phyloP scores from a whole-genome alignment of 2,329 filamentous ascomycete species.

The Talaromyces sp. region DNA sequence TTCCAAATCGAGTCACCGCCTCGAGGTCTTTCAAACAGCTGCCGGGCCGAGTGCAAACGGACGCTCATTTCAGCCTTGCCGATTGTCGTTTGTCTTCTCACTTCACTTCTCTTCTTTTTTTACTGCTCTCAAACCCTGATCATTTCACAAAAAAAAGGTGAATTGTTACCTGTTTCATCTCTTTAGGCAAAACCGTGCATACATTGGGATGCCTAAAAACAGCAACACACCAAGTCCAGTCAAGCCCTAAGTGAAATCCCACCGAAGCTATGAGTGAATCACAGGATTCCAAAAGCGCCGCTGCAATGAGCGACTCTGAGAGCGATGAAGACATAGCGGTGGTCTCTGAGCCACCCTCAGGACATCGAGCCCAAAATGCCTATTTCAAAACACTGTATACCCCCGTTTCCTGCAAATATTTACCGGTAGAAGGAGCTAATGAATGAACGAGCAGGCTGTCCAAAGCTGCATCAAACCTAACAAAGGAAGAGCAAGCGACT shows the following conservation, averaged over 20 bases:
- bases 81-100: background rate
- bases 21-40: background rate
- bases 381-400: slow-evolving; percentile 47
- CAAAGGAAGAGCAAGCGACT: slow-evolving; percentile 33
- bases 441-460: slow-evolving; percentile 25
- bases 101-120: background rate
- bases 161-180: background rate
- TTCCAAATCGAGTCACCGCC: background rate
- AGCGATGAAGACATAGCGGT: slow-evolving; percentile 21
- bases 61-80: background rate
- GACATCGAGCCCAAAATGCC: slow-evolving; percentile 47
- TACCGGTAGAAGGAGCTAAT: background rate
- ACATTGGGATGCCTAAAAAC: background rate
- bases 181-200: background rate
- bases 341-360: slow-evolving; percentile 6
- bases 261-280: background rate
- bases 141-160: background rate
- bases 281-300: background rate
- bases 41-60: background rate
- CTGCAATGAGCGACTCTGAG: slow-evolving; percentile 24
- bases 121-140: background rate
- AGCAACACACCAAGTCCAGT: background rate
- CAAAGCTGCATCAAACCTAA: slow-evolving; percentile 40
- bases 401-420: slow-evolving; percentile 6
- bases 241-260: background rate